Conservation (phyloP, 257 asterid genomes). For the Mitragyna speciosa region DNA sequence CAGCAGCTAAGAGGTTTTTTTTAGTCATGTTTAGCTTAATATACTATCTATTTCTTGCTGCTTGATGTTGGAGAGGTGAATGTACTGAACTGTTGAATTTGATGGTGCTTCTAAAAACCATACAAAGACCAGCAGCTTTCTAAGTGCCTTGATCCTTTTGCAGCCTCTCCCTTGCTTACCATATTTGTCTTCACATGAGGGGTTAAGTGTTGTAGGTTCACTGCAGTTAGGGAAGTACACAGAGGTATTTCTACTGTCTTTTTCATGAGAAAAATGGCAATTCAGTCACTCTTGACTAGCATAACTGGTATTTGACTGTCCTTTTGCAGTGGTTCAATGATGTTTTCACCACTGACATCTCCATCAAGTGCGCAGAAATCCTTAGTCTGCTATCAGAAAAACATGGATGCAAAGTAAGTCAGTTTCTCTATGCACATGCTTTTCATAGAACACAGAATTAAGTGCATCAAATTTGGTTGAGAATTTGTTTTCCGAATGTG, state of each 20-base stretch:
- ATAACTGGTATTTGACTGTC: constrained; percentile 17
- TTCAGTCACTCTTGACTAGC: constrained; percentile 20
- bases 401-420: constrained; percentile 77
- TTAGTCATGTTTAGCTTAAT: background rate
- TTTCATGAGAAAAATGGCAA: constrained; percentile 15
- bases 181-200: constrained; percentile 54
- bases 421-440: constrained; percentile 20
- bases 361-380: constrained; percentile 75
- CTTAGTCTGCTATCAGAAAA: constrained; percentile 70
- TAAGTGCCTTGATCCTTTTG: constrained; percentile 17
- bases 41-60: background rate
- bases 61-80: constrained; percentile 2
- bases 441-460: constrained; percentile 10
- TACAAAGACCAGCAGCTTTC: background rate
- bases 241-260: constrained; percentile 52
- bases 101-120: background rate
- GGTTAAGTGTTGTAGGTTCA: constrained; percentile 47
- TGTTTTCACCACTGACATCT: constrained; percentile 81
- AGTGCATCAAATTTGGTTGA: background rate
- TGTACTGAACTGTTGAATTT: background rate
- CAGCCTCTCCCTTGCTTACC: constrained; percentile 89
- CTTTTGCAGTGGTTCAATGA: constrained; percentile 78
- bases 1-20: background rate
- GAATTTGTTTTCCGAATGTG: background rate
- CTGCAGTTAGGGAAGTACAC: constrained; percentile 81